Evolutionary conservation across 495 filamentous ascomycete species (phyloP).

Genomic region (Trichocladium uniseriatum): DNA sequence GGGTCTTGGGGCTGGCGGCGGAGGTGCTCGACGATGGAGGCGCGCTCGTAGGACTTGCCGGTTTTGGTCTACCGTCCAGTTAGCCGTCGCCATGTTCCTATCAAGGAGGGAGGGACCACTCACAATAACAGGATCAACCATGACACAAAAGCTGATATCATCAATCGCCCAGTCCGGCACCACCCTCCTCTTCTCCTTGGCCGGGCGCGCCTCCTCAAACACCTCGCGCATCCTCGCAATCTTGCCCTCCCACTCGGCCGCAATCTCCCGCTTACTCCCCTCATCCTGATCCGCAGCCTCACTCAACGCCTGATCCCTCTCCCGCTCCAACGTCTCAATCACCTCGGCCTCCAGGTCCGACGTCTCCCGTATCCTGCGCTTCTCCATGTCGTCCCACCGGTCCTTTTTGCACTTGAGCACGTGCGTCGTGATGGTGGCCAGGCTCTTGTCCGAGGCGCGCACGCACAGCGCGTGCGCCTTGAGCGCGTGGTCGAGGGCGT

Average conservation of each 20-base stretch:
- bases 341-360: conserved; percentile 49
- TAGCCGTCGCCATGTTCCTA: neutral
- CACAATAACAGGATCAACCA: conserved; percentile 84
- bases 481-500: conserved; percentile 62
- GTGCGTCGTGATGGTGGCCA: conserved; percentile 53
- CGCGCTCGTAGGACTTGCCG: conserved; percentile 81
- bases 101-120: conserved; percentile 14
- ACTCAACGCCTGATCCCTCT: conserved; percentile 19
- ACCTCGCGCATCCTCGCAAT: conserved; percentile 47
- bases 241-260: conserved; percentile 51
- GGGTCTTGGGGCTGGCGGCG: conserved; percentile 68
- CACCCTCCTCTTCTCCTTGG: conserved; percentile 46
- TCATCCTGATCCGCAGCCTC: conserved; percentile 30
- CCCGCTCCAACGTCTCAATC: conserved; percentile 29
- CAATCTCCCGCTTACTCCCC: conserved; percentile 40
- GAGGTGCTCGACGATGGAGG: conserved; percentile 80
- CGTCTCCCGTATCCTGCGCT: conserved; percentile 34
- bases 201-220: conserved; percentile 50
- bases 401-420: conserved; percentile 75
- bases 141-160: conserved; percentile 80
- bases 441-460: conserved; percentile 46
- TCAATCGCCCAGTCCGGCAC: conserved; percentile 86
- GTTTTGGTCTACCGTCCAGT: conserved; percentile 53
- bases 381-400: conserved; percentile 53
- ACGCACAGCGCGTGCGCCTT: conserved; percentile 67